Percentiles rank a stretch among this genome's conserved stretches.
Conservation (phyloP, 495 filamentous ascomycete genomes). For the Trichodelitschia bisporula region DNA sequence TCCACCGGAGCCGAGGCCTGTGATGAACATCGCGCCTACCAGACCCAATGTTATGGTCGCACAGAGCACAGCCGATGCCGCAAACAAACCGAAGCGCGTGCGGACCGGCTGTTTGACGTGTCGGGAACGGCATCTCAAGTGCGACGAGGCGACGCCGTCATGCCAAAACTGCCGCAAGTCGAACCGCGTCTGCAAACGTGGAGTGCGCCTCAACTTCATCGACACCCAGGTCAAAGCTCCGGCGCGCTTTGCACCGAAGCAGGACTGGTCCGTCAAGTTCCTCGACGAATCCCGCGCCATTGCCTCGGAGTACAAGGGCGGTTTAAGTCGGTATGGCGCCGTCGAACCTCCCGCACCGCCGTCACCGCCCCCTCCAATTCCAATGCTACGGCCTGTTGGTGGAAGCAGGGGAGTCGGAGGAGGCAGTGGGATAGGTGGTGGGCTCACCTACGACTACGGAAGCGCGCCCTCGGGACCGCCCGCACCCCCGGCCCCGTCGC, state of each 20-base stretch:
- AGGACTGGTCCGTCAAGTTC: conserved; percentile 53
- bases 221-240: conserved; percentile 53
- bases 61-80: too few relatives aligned
- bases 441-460: conserved; percentile 20
- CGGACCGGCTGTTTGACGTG: conserved; percentile 21
- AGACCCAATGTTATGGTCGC: too few relatives aligned
- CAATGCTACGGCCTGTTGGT: too few relatives aligned
- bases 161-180: conserved; percentile 84
- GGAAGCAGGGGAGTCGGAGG: too few relatives aligned
- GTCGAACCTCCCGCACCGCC: conserved; percentile 15
- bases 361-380: too few relatives aligned
- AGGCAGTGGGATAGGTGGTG: too few relatives aligned
- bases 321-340: conserved; percentile 42
- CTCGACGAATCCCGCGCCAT: conserved; percentile 79
- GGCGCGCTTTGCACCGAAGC: conserved; percentile 32
- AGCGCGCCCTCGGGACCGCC: conserved; percentile 14
- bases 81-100: conserved; percentile 16
- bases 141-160: conserved; percentile 57
- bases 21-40: too few relatives aligned
- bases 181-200: conserved; percentile 60
- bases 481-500: conserved; percentile 8
- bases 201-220: conserved; percentile 79
- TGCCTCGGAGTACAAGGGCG: conserved; percentile 77
- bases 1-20: too few relatives aligned
- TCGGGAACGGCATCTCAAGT: conserved; percentile 36